Evolutionary conservation across 2,329 filamentous ascomycete species (phyloP), one percentile per base, ranked within the genome.

Genomic region (Raffaelea ambrosiae): DNA sequence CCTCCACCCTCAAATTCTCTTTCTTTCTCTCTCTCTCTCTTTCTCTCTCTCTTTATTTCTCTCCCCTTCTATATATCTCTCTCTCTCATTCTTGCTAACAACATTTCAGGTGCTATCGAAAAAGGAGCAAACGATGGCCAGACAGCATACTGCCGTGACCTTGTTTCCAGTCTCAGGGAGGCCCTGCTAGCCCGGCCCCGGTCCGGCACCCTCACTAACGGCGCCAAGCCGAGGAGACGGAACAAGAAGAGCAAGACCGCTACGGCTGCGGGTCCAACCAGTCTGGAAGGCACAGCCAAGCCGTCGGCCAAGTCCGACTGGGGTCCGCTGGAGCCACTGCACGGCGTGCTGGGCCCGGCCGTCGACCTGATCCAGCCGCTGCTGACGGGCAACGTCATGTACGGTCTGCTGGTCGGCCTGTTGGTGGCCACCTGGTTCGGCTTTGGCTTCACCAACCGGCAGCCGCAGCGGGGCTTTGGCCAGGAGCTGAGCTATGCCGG

Each of bases 101-200:
- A 38, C 35, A 16, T 40, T 33, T 55, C 23, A 95, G 89, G 86
- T 53, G 87, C 93, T 2, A 98, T 98, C 57, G 93, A 98, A 63
- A 96, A 95, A 64, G 91, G 88, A 51, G 88, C 90, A 40, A 90
- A 86, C 53, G 90, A 96, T 48, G 93, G 93, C 23, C 93, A 98
- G 66, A 75, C 74, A 9, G 76, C 83, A 49, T 95, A 94, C 62
- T 86, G 85, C 53, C 90, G 84, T 56, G 86, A 91, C 48, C 68
- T 98, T 5, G 78, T 90, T 46, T 79, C 83, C 10, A 77, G 83
- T 23, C 71, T 97, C 18, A 88, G 83, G 61, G 74, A 77, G 39
- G 84, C 84, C 13, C 78, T 96, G 18, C 79, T 80, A 16, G 75
- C 84, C 5, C 84, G 81, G 48, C 66, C 77, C 33, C 72, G 79